phyloP scores from a whole-genome alignment of 1,284 basidiomycete species.

The Austroboletus rostrupii region DNA sequence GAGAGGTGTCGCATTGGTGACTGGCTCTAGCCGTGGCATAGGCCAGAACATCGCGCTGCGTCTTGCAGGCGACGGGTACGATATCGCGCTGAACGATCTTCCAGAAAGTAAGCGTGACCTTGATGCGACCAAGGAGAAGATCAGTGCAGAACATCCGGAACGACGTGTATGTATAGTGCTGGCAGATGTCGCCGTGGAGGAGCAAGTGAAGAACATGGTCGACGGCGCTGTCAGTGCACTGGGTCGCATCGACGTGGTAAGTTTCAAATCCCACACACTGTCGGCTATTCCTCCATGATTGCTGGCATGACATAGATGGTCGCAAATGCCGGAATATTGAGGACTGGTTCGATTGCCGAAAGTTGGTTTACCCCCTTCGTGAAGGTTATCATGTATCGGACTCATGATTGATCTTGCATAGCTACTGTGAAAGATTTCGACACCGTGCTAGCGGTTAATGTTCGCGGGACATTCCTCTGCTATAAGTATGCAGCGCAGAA shows the following conservation, averaged over 20 bases:
- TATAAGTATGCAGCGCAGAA: constrained; percentile 37
- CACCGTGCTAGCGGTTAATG: constrained; percentile 29
- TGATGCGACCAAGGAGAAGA: neutral
- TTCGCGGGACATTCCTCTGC: constrained; percentile 34
- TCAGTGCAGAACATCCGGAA: neutral
- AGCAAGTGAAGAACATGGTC: constrained; percentile 28
- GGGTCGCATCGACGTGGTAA: constrained; percentile 31
- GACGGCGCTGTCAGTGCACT: constrained; percentile 22
- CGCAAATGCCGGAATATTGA: constrained; percentile 36
- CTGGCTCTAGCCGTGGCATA: constrained; percentile 22
- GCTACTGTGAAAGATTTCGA: constrained; percentile 25
- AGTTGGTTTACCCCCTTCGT: constrained; percentile 15
- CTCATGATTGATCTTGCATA: neutral
- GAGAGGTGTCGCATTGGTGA: constrained; percentile 32
- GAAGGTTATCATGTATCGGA: neutral
- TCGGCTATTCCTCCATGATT: neutral
- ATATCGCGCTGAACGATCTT: constrained; percentile 34
- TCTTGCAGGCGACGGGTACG: constrained; percentile 37
- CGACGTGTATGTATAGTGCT: neutral
- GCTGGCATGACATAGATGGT: constrained; percentile 29
- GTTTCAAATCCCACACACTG: constrained; percentile 23
- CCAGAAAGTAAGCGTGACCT: neutral
- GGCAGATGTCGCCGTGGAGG: constrained; percentile 9
- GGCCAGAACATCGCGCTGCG: constrained; percentile 26
- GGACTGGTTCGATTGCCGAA: constrained; percentile 21